These are phyloP conservation scores for Biscogniauxia mediterranea DNA, from an alignment of 2,329 filamentous ascomycete species.

Conservation along the genomic window DNA sequence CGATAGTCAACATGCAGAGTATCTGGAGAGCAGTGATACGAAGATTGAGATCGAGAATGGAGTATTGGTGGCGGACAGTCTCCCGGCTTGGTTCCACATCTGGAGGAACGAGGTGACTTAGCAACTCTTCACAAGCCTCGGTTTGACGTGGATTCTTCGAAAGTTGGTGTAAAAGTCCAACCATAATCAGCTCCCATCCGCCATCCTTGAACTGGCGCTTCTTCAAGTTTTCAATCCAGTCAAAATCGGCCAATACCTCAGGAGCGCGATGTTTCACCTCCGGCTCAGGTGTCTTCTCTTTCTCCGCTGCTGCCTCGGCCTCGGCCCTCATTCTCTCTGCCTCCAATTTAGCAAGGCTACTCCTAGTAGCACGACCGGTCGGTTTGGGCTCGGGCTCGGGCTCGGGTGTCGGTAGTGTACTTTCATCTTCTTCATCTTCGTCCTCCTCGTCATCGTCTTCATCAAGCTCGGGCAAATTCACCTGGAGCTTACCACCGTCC, in stretches of 20 bases:
- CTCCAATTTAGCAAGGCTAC: slow-evolving; percentile 80
- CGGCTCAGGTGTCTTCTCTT: slow-evolving; percentile 45
- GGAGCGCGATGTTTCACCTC: slow-evolving; percentile 64
- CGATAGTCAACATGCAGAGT: slow-evolving; percentile 79
- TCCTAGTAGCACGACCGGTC: slow-evolving; percentile 72
- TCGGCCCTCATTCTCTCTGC: slow-evolving; percentile 66
- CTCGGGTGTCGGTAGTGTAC: slow-evolving; percentile 58
- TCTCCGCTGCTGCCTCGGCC: slow-evolving; percentile 50
- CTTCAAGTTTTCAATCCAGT: slow-evolving; percentile 83
- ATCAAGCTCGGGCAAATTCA: slow-evolving; percentile 73
- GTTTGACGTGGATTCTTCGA: slow-evolving; percentile 72
- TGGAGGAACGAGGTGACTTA: slow-evolving; percentile 77
- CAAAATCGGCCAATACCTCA: slow-evolving; percentile 70
- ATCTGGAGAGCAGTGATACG: slow-evolving; percentile 80
- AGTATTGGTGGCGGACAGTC: slow-evolving; percentile 71
- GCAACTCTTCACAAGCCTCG: slow-evolving; percentile 72
- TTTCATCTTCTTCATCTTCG: slow-evolving; percentile 56
- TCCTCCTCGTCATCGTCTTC: slow-evolving; percentile 67
- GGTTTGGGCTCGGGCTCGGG: slow-evolving; percentile 67
- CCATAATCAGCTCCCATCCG: slow-evolving; percentile 87
- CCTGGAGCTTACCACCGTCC: slow-evolving; percentile 75
- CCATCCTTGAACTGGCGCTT: slow-evolving; percentile 84
- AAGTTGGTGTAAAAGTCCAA: slow-evolving; percentile 81
- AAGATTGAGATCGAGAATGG: slow-evolving; percentile 75
- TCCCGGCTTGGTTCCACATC: slow-evolving; percentile 73